Conservation (phyloP, 2,329 filamentous ascomycete species). For the Rutstroemia sp. region DNA sequence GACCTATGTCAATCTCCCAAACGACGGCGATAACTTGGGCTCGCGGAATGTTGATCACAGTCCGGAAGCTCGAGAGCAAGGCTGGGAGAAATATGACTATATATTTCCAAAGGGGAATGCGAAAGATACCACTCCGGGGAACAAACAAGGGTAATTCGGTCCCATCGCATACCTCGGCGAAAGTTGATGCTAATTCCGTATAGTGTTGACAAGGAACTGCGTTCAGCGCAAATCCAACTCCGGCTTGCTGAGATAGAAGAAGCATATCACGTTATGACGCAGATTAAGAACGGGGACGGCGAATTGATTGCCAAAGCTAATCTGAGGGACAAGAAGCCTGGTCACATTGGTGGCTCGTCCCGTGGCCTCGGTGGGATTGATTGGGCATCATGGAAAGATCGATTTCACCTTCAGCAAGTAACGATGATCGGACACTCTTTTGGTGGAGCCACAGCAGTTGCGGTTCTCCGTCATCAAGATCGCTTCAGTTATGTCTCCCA, state of each 20-base stretch:
- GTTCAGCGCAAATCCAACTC: constrained; percentile 54
- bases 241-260: constrained; percentile 59
- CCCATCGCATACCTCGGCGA: not conserved
- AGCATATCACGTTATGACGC: constrained; percentile 47
- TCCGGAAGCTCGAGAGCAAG: constrained; percentile 31
- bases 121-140: constrained; percentile 44
- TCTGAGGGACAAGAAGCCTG: constrained; percentile 30
- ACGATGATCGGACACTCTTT: constrained; percentile 62
- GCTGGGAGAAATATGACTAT: constrained; percentile 49
- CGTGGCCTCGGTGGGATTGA: constrained; percentile 46
- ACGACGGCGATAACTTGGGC: constrained; percentile 32
- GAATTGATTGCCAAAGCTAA: constrained; percentile 28
- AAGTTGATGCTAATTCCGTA: too few species aligned
- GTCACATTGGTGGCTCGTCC: constrained; percentile 51
- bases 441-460: constrained; percentile 55
- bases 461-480: constrained; percentile 47
- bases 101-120: constrained; percentile 53
- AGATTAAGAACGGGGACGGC: constrained; percentile 49
- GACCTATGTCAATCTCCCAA: constrained; percentile 50
- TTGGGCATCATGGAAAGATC: constrained; percentile 49
- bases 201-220: constrained; percentile 48
- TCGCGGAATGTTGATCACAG: constrained; percentile 26
- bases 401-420: constrained; percentile 48
- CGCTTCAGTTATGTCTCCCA: constrained; percentile 52
- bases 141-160: constrained; percentile 39